Evolutionary conservation across 352 stramenopile species (phyloP).

Genomic region (Pythium diclinum): DNA sequence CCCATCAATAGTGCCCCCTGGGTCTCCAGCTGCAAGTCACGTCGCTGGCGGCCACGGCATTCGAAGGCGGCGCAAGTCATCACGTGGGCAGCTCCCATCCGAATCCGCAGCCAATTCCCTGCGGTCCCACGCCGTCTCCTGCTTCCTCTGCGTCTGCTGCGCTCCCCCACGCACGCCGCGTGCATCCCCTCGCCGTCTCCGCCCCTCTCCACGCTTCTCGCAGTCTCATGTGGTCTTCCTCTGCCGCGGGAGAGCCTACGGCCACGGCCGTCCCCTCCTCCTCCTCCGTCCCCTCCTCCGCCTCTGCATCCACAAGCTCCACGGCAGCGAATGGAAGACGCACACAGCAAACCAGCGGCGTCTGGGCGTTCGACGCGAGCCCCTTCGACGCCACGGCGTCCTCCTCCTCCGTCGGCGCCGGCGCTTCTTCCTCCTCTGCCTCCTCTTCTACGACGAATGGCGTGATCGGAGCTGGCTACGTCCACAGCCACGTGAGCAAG

Average conservation of each 20-base stretch:
- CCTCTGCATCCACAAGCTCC: slow-evolving; percentile 3
- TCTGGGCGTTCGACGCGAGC: slow-evolving; percentile 6
- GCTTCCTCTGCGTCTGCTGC: too few species aligned
- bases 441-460: background rate
- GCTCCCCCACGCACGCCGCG: background rate
- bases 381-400: background rate
- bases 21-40: slow-evolving; percentile 3
- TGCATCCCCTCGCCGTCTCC: background rate
- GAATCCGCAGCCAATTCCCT: background rate
- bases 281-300: background rate
- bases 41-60: slow-evolving; percentile 16
- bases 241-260: background rate
- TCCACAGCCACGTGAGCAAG: slow-evolving; percentile 22
- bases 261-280: slow-evolving; percentile 8
- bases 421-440: background rate
- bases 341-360: background rate
- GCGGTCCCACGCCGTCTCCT: background rate
- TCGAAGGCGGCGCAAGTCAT: background rate
- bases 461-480: slow-evolving; percentile 11
- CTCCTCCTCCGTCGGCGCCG: background rate
- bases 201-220: background rate
- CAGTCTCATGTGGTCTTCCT: slow-evolving; percentile 7
- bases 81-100: too few species aligned
- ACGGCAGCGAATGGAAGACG: too few species aligned
- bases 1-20: slow-evolving; percentile 2